Evolutionary conservation across 495 filamentous ascomycete species (phyloP), one percentile per base, ranked within the genome.

Genomic region (Podospora conica): DNA sequence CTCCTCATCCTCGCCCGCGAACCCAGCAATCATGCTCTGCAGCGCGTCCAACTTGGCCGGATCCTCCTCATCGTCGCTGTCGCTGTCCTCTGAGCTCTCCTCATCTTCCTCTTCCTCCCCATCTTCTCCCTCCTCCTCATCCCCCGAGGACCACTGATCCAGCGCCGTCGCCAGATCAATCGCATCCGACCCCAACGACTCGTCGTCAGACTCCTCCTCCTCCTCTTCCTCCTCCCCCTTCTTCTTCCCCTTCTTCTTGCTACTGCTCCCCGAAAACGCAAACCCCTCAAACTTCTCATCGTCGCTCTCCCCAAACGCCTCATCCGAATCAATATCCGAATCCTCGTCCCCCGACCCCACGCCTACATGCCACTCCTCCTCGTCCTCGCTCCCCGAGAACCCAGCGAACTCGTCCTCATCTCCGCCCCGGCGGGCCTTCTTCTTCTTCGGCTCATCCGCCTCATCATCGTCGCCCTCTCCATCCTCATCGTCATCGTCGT

Each of bases 271-370:
- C 3, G 86, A 79, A 70, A 96, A 96, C 3, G 84, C 80, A 75
- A 85, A 94, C 9, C 85, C 87, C 53, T 90, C 88, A 70, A 95
- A 95, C 67, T 81, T 80, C 71, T 96, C 92, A 75, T 93, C 87
- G 70, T 96, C 92, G 68, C 91, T 93, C 65, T 88, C 88, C 9
- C 93, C 94, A 82, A 97, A 90, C 31, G 94, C 94, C 73, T 97
- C 94, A 65, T 97, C 94, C 68, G 89, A 92, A 74, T 98, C 92
- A 58, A 98, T 79, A 66, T 96, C 92, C 28, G 85, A 89, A 66
- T 94, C 91, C 61, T 95, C 86, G 64, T 92, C 89, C 64, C 82
- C 90, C 58, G 84, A 87, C 20, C 88, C 87, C 65, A 90, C 83
- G 58, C 91, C 76, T 48, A 96, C 74, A 68, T 83, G 89, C 95